Base-by-base conservation (phyloP, 2,329 filamentous ascomycete genomes). In the Stromatinia cepivora region DNA sequence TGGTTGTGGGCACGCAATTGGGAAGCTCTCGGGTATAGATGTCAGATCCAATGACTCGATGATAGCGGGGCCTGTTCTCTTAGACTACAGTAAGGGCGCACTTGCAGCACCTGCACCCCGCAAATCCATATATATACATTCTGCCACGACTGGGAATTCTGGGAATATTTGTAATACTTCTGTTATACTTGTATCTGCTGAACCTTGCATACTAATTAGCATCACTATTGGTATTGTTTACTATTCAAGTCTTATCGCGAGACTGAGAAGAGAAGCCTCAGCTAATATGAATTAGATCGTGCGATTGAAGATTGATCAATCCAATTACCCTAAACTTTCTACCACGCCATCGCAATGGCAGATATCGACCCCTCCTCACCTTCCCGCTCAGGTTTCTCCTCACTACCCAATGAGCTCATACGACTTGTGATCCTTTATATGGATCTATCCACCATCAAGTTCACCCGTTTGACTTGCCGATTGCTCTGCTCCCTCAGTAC, bases 401-500 rank as follows among this genome's bases (percentile, higher is more conserved):
- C 39, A 25, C 22, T 69, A 28, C 66, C 66, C 13, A 34, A 17
- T 34, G 66, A 69, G 48, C 58, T 69, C 36, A 15, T 9, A 3
- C 17, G n/a, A 36, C 25, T 48, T 28, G 42, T 69, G 6, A 39
- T 69, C 10, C 48, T 36, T n/a, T 39, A 53, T 31, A 46, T 69
- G 58, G 66, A 69, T 9, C 6, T 64, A 8, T 20, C 36, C 28
- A 28, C 58, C 6, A 52, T 69, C 17, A 65, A 69, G 34, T 25
- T 42, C 11, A 65, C 10, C 17, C 58, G 66, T 13, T 52, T 69
- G n/a, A 64, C 66, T 56, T 65, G 42, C 58, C 54, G 54, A 57
- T n/a, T 36, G 17, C 58, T 65, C 58, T 67, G 54, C 28, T 2
- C 28, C 15, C 50, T 54, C 50, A 62, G 66, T 20, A 52, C 54